phyloP scores from a whole-genome alignment of 2,329 filamentous ascomycete species.

The Fusarium pseudograminearum region DNA sequence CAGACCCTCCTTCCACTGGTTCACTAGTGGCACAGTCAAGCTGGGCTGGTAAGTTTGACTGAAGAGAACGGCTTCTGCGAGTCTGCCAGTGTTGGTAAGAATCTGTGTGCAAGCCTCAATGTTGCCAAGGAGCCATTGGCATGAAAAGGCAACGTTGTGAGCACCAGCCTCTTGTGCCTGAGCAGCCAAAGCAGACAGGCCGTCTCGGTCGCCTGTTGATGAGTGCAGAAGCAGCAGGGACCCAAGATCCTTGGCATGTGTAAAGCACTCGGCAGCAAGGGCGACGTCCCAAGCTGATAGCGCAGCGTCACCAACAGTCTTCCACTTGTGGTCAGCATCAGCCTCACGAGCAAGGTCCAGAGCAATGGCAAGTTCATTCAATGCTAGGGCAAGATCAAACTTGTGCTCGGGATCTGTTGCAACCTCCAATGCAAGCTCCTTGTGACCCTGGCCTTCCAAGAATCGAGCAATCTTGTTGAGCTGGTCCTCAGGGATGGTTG shows the following conservation, averaged over 20 bases:
- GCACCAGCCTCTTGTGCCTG: constrained; percentile 82
- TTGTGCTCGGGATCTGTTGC: constrained; percentile 96
- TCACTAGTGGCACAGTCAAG: constrained; percentile 73
- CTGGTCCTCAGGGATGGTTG: constrained; percentile 88
- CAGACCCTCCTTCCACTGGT: constrained; percentile 83
- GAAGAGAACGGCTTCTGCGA: constrained; percentile 90
- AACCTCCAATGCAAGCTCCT: constrained; percentile 93
- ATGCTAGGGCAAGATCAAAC: constrained; percentile 87
- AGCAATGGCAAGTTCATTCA: constrained; percentile 87
- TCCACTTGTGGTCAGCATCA: constrained; percentile 97
- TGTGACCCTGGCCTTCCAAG: constrained; percentile 96
- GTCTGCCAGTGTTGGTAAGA: constrained; percentile 80
- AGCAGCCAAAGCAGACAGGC: constrained; percentile 76
- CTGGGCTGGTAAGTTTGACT: constrained; percentile 96
- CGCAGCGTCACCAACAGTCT: constrained; percentile 93
- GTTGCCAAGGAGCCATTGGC: constrained; percentile 88
- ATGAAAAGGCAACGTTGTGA: constrained; percentile 94
- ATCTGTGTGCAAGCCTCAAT: constrained; percentile 84
- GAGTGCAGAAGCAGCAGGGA: constrained; percentile 90
- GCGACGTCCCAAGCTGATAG: constrained; percentile 86
- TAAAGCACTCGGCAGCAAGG: constrained; percentile 93
- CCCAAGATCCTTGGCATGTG: constrained; percentile 88
- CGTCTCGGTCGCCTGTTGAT: constrained; percentile 82
- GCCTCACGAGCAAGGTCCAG: constrained; percentile 85
- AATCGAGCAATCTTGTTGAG: constrained; percentile 99